Percentiles rank a stretch among this genome's conserved stretches.
These are phyloP conservation scores for Corylus avellana DNA, from an alignment of 306 rosid genomes.

Conservation along the genomic window DNA sequence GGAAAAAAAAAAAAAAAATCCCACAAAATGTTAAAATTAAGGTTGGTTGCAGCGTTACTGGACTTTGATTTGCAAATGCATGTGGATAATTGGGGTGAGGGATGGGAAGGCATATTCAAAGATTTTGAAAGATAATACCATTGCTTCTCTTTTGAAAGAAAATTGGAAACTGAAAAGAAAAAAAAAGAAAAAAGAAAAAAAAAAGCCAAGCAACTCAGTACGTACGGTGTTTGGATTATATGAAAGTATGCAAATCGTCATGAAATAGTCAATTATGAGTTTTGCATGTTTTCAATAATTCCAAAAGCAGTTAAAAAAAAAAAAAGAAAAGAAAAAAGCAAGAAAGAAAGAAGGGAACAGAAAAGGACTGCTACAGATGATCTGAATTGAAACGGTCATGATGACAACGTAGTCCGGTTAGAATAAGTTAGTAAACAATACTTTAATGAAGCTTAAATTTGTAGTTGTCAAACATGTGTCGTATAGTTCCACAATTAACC, in stretches of 20 bases:
- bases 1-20: no score
- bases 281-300: background rate
- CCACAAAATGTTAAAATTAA: no score
- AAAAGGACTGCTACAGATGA: background rate
- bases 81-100: background rate
- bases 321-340: background rate
- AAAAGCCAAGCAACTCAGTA: background rate
- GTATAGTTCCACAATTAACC: background rate
- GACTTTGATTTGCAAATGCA: no score
- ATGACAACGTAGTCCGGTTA: background rate
- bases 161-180: background rate
- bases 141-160: background rate
- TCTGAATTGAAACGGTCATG: background rate
- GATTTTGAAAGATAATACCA: background rate
- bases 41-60: background rate
- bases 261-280: background rate
- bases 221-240: no score
- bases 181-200: background rate
- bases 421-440: constrained; percentile 21
- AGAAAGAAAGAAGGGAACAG: background rate
- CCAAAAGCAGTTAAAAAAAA: background rate
- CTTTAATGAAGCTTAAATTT: background rate
- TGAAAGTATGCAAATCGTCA: background rate
- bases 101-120: background rate
- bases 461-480: constrained; percentile 11